Evolutionary conservation across 805 yeast genomes (phyloP).

Genomic region (Wickerhamomyces sydowiorum): DNA sequence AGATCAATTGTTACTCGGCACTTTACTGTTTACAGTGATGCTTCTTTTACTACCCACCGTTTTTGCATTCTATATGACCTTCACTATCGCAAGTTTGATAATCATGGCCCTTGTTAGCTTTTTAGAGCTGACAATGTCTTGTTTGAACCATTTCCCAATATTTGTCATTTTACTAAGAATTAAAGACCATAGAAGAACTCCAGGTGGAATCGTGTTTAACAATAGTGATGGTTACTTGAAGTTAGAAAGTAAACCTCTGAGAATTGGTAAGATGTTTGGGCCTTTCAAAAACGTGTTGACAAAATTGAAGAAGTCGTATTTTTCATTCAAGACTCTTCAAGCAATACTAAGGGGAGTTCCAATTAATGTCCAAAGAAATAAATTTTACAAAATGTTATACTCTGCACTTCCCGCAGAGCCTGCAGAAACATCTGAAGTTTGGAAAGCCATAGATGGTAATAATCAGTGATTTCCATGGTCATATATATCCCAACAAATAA

Average conservation of each 20-base stretch:
- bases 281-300: conserved; percentile 38
- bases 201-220: conserved; percentile 46
- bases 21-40: conserved; percentile 76
- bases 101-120: conserved; percentile 42
- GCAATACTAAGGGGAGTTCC: conserved; percentile 39
- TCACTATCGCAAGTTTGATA: conserved; percentile 53
- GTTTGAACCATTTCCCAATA: conserved; percentile 79
- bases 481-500: no score
- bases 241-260: conserved; percentile 40
- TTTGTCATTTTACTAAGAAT: conserved; percentile 74
- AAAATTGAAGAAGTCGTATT: conserved; percentile 35
- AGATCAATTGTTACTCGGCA: conserved; percentile 85
- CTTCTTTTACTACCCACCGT: conserved; percentile 83
- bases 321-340: conserved; percentile 34
- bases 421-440: conserved; percentile 16
- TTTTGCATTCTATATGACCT: conserved; percentile 73
- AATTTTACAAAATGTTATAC: conserved; percentile 45
- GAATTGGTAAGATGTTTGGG: conserved; percentile 37
- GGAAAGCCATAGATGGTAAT: conserved; percentile 7
- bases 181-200: conserved; percentile 70
- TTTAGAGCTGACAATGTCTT: conserved; percentile 55
- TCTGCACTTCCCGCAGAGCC: conserved; percentile 44
- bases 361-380: conserved; percentile 39
- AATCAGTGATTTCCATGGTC: no score
- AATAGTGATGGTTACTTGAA: conserved; percentile 17